Base-by-base conservation (phyloP, 495 filamentous ascomycete species). In the Xeromyces bisporus region DNA sequence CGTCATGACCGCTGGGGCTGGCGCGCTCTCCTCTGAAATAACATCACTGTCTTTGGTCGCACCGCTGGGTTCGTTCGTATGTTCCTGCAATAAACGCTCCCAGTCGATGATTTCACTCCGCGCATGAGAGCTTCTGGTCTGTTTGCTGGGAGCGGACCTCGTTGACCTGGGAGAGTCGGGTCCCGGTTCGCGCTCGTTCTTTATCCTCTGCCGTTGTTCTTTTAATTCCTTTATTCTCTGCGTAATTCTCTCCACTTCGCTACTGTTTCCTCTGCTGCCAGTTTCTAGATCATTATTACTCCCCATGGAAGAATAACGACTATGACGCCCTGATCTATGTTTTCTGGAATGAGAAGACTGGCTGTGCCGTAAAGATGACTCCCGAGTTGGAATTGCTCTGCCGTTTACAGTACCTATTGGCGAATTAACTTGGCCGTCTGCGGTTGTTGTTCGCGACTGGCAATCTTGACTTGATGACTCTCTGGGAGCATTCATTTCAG, bases 351-450 rank as follows among this genome's bases (percentile, higher is more conserved):
- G 43, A 5, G 48, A 51, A 14, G 52, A 56, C 26, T 50, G 51
- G 16, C 50, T 63, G 38, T 77, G 77, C 24, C 75, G 59, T 23
- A 81, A 44, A 5, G 75, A 80, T 1, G 76, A 81, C 29, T 80
- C 75, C 32, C 76, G 60, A 3, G 66, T 58, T 3, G 77, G 77
- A 28, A 83, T 78, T 7, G 65, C 38, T 48, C 65, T 29, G 6
- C 62, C 60, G 31, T 56, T 63, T 33, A 61, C 59, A 30, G 64
- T 58, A 1, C 56, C 55, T 11, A 61, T 59, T 2, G 55, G 62
- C 15, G 48, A 57, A 17, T 38, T 43, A 11, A 40, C 35, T 17
- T 48, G 30, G 23, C 40, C 36, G 11, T 59, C 52, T 8, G 46
- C 51, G 2, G 44, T 41, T 21, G 30, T 44, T 21, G 49, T 46